phyloP scores from a whole-genome alignment of 208 protist species.

The Trypanosomatidae sp. region DNA sequence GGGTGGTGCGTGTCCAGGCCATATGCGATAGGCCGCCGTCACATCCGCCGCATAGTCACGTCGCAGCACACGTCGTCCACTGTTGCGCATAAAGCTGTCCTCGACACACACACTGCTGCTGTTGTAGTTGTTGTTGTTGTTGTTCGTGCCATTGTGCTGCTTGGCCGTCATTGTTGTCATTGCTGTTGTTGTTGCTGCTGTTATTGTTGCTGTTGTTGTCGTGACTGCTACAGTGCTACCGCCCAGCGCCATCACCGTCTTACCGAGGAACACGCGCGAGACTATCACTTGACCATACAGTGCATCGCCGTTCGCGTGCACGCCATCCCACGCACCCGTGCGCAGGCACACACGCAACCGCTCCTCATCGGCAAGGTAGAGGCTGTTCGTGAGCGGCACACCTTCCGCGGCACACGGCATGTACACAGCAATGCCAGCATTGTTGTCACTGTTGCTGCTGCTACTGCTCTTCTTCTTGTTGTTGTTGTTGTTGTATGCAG shows the following conservation, averaged over 20 bases:
- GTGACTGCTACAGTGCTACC: neutral
- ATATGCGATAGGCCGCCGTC: too few relatives aligned
- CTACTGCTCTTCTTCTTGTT: neutral
- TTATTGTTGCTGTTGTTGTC: neutral
- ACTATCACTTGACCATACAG: conserved; percentile 12
- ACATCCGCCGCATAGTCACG: too few relatives aligned
- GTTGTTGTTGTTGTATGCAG: too few relatives aligned
- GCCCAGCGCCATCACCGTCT: conserved; percentile 10
- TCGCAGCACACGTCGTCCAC: too few relatives aligned
- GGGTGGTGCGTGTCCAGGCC: too few relatives aligned
- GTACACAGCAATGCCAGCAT: neutral
- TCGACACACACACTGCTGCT: too few relatives aligned
- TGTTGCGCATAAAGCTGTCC: too few relatives aligned
- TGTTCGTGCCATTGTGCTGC: too few relatives aligned
- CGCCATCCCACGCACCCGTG: neutral
- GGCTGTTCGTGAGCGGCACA: conserved; percentile 78
- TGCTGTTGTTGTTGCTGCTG: neutral
- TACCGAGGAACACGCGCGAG: conserved; percentile 12
- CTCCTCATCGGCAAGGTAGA: conserved; percentile 73
- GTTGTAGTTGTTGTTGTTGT: too few relatives aligned
- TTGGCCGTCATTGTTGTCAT: too few relatives aligned
- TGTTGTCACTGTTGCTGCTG: neutral
- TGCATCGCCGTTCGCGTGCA: neutral
- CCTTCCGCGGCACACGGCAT: conserved; percentile 19
- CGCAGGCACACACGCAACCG: conserved; percentile 19